A percentile compares a stretch with the other conserved stretches of the same genome.
These are phyloP conservation scores for Halophytophthora polymorphica DNA, from an alignment of 352 stramenopile genomes.

Conservation along the genomic window DNA sequence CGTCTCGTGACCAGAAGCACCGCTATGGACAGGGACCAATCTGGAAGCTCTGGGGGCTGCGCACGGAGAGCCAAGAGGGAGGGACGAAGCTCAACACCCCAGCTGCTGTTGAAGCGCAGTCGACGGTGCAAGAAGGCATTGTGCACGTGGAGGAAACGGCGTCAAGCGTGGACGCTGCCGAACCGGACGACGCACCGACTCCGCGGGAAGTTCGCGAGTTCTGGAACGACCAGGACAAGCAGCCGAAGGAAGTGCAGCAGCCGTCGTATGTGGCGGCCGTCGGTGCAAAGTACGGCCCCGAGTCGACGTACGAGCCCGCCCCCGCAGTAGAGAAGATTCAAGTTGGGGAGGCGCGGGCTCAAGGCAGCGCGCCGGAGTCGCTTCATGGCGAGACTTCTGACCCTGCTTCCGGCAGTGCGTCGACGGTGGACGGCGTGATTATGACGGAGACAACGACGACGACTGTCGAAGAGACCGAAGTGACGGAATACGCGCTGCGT, in stretches of 20 bases:
- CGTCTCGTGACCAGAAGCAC: too few relatives aligned
- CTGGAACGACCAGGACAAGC: slow-evolving; percentile 12
- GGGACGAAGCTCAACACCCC: too few relatives aligned
- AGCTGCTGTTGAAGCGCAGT: too few relatives aligned
- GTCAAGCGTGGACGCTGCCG: neutral
- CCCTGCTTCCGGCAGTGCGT: too few relatives aligned
- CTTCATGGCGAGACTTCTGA: neutral
- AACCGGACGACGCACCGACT: neutral
- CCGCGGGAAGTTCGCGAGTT: slow-evolving; percentile 3
- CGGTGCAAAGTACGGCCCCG: slow-evolving; percentile 9
- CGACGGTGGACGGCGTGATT: too few relatives aligned
- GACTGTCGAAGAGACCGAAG: too few relatives aligned
- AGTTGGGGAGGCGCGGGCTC: slow-evolving; percentile 1
- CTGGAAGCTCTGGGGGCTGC: too few relatives aligned
- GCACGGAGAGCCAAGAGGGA: too few relatives aligned
- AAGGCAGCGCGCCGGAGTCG: slow-evolving; percentile 3
- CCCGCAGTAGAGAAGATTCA: slow-evolving; percentile 3
- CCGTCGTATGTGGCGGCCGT: slow-evolving; percentile 5
- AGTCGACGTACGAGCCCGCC: slow-evolving; percentile 12
- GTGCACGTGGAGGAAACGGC: neutral
- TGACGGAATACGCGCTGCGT: too few relatives aligned
- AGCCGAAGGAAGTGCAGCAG: slow-evolving; percentile 1
- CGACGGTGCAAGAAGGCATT: too few relatives aligned
- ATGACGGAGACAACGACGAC: too few relatives aligned
- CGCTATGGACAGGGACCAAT: too few relatives aligned